These are phyloP conservation scores for Ogataea dorogensis DNA, from an alignment of 805 yeast species.

Conservation along the genomic window DNA sequence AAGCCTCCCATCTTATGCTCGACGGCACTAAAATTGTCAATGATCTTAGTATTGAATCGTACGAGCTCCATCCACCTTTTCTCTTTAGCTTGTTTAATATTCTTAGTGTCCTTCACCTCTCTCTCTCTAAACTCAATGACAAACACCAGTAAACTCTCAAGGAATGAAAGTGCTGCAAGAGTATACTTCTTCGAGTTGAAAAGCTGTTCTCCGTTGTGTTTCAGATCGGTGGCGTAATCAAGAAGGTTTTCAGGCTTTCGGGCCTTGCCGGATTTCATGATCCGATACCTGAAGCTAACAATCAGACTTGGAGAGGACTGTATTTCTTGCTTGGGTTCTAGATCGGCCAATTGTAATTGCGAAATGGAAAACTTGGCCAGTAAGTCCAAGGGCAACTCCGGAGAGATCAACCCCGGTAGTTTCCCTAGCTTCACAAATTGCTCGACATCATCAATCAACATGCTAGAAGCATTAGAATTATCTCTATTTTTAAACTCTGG, in stretches of 20 bases:
- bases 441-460: constrained; percentile 2
- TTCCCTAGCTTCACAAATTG: constrained; percentile 10
- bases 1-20: constrained; percentile 3
- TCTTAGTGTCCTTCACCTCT: constrained; percentile 13
- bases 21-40: constrained; percentile 22
- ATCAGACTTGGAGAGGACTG: constrained; percentile 4
- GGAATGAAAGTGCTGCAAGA: constrained; percentile 22
- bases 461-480: not conserved
- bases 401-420: constrained; percentile 23
- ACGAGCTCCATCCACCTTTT: constrained; percentile 21
- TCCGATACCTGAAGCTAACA: constrained; percentile 10
- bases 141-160: constrained; percentile 28
- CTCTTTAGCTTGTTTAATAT: constrained; percentile 10
- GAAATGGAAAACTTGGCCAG: constrained; percentile 15
- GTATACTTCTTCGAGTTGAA: constrained; percentile 16
- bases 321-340: constrained; percentile 6
- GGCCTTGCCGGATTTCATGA: not conserved
- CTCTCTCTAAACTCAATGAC: constrained; percentile 25
- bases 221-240: constrained; percentile 13
- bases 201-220: constrained; percentile 20
- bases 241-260: constrained; percentile 3
- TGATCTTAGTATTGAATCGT: constrained; percentile 19
- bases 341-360: constrained; percentile 20
- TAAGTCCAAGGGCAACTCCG: constrained; percentile 17
- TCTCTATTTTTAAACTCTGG: too few species aligned